Percentiles rank a stretch among this genome's conserved stretches.
phyloP scores from a whole-genome alignment of 2,329 filamentous ascomycete genomes.

The Ascochyta rabiei region DNA sequence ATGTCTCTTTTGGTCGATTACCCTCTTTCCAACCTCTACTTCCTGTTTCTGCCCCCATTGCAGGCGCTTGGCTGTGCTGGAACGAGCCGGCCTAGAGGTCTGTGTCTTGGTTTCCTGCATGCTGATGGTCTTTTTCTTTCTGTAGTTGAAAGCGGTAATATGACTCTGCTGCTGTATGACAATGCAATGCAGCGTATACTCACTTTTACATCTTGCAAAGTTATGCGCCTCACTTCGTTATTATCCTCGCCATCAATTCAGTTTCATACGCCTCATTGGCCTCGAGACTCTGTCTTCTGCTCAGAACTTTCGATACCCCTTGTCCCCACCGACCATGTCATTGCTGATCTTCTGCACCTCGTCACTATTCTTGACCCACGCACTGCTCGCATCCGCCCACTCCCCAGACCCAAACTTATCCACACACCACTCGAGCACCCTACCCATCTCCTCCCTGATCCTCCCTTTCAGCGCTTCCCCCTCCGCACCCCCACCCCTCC shows the following conservation, averaged over 20 bases:
- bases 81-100: conserved; percentile 31
- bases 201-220: conserved; percentile 24
- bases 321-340: conserved; percentile 53
- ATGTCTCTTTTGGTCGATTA: conserved; percentile 35
- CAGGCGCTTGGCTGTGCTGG: conserved; percentile 30
- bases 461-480: conserved; percentile 37
- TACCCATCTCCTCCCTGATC: conserved; percentile 48
- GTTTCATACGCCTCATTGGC: background rate
- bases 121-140: conserved; percentile 30
- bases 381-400: conserved; percentile 52
- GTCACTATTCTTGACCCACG: conserved; percentile 51
- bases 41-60: conserved; percentile 35
- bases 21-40: conserved; percentile 38
- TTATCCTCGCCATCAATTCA: background rate
- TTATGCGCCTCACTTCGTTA: background rate
- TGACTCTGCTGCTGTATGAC: conserved; percentile 39
- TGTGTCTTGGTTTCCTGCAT: conserved; percentile 42
- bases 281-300: too few relatives aligned
- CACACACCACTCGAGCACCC: conserved; percentile 53
- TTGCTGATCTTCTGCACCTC: conserved; percentile 50
- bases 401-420: conserved; percentile 52
- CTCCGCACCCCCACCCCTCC: conserved; percentile 20
- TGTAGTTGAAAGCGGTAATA: conserved; percentile 37
- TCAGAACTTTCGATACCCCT: conserved; percentile 55
- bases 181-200: conserved; percentile 21